Conservation (phyloP, 2,329 filamentous ascomycete genomes). For the Ascochyta viciae-villosae region DNA sequence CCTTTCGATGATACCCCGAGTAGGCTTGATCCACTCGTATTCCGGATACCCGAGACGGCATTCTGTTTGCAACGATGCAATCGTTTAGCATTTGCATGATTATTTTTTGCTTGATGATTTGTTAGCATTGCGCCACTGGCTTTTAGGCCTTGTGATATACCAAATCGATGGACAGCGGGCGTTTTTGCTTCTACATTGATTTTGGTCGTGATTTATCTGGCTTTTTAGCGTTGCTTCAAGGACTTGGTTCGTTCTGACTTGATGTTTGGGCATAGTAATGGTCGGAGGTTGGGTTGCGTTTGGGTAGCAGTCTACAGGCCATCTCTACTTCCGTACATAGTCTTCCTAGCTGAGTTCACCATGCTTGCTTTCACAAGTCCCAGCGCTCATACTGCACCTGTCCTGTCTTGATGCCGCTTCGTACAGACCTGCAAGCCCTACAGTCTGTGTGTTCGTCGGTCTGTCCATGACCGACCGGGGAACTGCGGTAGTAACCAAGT, state of each 20-base stretch:
- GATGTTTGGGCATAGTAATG: conserved; percentile 17
- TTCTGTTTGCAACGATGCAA: conserved; percentile 21
- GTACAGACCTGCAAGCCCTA: neutral
- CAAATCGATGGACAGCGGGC: conserved; percentile 36
- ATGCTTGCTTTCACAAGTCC: neutral
- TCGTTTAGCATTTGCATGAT: conserved; percentile 20
- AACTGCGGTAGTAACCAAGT: neutral
- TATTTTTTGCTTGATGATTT: conserved; percentile 17
- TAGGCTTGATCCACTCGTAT: conserved; percentile 31
- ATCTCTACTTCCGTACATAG: conserved; percentile 11
- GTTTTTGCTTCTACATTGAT: conserved; percentile 15
- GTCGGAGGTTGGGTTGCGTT: conserved; percentile 13
- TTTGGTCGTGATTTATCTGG: neutral
- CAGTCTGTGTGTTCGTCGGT: neutral
- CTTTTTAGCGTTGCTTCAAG: neutral
- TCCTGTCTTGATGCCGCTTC: neutral
- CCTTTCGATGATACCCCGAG: conserved; percentile 44
- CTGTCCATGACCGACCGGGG: too few relatives aligned
- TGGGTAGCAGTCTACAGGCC: neutral
- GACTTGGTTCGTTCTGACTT: neutral
- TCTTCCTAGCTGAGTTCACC: neutral
- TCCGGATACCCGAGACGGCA: conserved; percentile 22
- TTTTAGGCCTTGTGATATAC: conserved; percentile 31
- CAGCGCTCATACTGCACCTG: neutral
- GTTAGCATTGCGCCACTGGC: conserved; percentile 19